Base-by-base conservation (phyloP, 1,139 yeast species). In the Hansenula lynferdii region DNA sequence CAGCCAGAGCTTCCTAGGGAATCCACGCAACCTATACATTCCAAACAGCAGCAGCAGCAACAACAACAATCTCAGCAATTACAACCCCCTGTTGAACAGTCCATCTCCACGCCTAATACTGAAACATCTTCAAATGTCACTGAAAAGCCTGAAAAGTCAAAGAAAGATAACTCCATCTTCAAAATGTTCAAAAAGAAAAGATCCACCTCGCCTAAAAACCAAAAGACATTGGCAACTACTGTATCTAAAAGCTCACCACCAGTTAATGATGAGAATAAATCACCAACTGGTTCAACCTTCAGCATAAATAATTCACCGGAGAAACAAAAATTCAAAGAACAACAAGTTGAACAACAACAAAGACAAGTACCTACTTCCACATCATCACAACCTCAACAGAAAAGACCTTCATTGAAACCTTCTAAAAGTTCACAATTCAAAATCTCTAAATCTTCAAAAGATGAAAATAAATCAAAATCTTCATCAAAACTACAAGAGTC, bases 101-200 rank as follows among this genome's bases (percentile, higher is more conserved):
- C n/a, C n/a, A n/a, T n/a, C n/a, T n/a, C n/a, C n/a, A 10, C 25
- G 6, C 12, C 25, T 10, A 10, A n/a, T 10, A 24, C 15, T n/a
- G 5, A 8, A 28, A n/a, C 10, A 2, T 22, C 20, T 8, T 29
- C 31, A 21, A 25, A 17, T 14, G 11, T 9, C 31, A 10, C 31
- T 16, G 38, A 40, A 17, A 9, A 17, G 6, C 37, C 40, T 11
- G 36, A 41, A 15, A 39, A 39, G 5, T 8, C 23, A 12, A 46
- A 45, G 19, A 43, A 41, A 35, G 48, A 47, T 2, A 53, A 51
- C 36, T 50, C 54, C 6, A 49, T 53, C 26, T 29, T 53, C 18
- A 53, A 48, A 31, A 37, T 51, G 42, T 53, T 53, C 42, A 52
- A 52, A 34, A 52, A 42, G 54, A 52, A 49, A 28, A 42, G 53